Conservation (phyloP, 148 eudicot species). For the Tetragonia tetragonoides region DNA sequence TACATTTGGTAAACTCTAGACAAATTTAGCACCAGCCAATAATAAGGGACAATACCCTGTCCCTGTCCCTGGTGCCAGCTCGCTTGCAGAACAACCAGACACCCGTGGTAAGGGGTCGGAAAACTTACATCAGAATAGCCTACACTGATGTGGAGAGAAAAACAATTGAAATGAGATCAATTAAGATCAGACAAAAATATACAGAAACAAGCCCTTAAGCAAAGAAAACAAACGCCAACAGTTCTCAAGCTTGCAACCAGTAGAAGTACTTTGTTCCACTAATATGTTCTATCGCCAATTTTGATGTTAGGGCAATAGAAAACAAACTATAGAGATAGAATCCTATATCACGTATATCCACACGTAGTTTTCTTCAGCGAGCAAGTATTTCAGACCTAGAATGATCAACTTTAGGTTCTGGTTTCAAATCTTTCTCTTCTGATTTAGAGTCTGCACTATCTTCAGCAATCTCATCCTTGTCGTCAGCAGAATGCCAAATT, state of each 20-base stretch:
- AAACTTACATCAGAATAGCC: conserved; percentile 13
- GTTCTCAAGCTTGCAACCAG: conserved; percentile 1
- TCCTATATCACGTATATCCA: background rate
- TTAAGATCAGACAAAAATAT: background rate
- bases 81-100: background rate
- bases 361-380: conserved; percentile 6
- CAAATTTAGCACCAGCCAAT: background rate
- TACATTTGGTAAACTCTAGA: background rate
- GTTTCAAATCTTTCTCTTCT: conserved; percentile 33
- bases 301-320: background rate
- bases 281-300: background rate
- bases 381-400: conserved; percentile 15
- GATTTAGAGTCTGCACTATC: conserved; percentile 34
- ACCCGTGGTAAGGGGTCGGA: conserved; percentile 1
- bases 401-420: conserved; percentile 21
- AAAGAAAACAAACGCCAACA: background rate
- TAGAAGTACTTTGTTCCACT: background rate
- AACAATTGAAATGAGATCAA: background rate
- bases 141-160: background rate
- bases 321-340: background rate
- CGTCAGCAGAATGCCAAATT: conserved; percentile 17
- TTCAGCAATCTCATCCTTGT: conserved; percentile 22
- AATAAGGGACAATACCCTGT: no score
- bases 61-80: no score
- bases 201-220: background rate